A percentile compares a stretch with the other conserved stretches of the same genome.
These are phyloP conservation scores for Eragrostis nindensis DNA, from an alignment of 176 grass and related monocot genomes.

Conservation along the genomic window DNA sequence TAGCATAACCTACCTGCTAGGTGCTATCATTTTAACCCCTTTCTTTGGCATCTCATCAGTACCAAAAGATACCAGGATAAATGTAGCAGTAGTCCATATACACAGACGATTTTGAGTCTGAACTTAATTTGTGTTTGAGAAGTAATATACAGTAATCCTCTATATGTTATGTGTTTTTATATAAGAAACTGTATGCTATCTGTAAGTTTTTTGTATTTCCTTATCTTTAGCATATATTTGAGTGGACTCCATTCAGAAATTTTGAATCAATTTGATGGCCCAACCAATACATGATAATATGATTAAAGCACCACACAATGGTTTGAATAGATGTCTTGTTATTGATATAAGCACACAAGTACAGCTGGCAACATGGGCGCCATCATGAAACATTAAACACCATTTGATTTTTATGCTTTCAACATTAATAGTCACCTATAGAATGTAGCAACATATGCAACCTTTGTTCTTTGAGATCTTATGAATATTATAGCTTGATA, in stretches of 20 bases:
- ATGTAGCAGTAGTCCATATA: not conserved
- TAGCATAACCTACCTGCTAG: not conserved
- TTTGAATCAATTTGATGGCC: not conserved
- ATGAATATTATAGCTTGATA: not conserved
- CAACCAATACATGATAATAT: constrained; percentile 12
- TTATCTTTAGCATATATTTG: not conserved
- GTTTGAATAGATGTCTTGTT: not conserved
- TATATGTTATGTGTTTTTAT: not conserved
- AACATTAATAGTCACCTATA: not conserved
- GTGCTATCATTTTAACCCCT: constrained; percentile 2
- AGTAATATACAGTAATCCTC: not conserved
- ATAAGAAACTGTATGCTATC: not conserved
- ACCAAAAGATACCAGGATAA: not conserved
- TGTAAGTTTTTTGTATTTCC: not conserved
- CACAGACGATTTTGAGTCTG: not conserved
- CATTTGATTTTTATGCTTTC: constrained; percentile 1
- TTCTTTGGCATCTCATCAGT: not conserved
- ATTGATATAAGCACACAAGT: not conserved
- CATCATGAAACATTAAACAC: not conserved
- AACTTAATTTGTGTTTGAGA: not conserved
- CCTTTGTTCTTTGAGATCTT: constrained; percentile 6
- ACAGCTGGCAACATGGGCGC: not conserved
- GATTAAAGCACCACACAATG: not conserved
- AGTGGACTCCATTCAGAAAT: not conserved
- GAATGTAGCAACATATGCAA: not conserved